Percentiles rank a stretch among this genome's conserved stretches.
phyloP scores from a whole-genome alignment of 2,329 filamentous ascomycete species.

The Amauroascus niger region DNA sequence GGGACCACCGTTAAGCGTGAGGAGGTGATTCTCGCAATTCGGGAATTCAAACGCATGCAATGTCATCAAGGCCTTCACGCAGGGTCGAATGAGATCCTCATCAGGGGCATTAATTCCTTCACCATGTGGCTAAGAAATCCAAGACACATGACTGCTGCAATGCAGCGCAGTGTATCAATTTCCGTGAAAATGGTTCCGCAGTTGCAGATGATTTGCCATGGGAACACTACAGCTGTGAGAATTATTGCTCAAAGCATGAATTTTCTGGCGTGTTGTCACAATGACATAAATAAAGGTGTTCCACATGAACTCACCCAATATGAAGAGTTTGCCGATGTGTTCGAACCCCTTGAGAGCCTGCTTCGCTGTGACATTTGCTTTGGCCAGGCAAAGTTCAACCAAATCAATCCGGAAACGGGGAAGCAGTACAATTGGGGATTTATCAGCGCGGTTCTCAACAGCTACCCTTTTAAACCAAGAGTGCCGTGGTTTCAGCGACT shows the following conservation, averaged over 20 bases:
- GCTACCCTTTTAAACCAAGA: not conserved
- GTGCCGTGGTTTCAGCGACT: too few relatives aligned
- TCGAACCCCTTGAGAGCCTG: slow-evolving; percentile 5
- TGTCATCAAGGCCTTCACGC: not conserved
- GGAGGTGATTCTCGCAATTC: not conserved
- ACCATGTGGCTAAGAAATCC: not conserved
- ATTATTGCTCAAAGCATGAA: not conserved
- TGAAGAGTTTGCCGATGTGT: slow-evolving; percentile 13
- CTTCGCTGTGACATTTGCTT: slow-evolving; percentile 12
- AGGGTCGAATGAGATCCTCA: not conserved
- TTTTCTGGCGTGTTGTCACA: not conserved
- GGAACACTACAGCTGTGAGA: not conserved
- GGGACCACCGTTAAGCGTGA: not conserved
- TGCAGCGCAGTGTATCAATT: not conserved
- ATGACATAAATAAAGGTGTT: not conserved
- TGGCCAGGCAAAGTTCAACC: not conserved
- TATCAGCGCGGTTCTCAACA: not conserved
- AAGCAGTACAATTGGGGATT: slow-evolving; percentile 5
- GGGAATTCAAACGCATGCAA: not conserved
- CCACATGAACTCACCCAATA: not conserved
- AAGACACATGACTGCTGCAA: not conserved
- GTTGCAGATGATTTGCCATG: not conserved
- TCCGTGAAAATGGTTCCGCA: not conserved
- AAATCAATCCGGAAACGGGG: slow-evolving; percentile 5
- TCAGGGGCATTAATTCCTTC: not conserved